Conservation (phyloP, 2,329 filamentous ascomycete species). For the Colletotrichum eleusines region DNA sequence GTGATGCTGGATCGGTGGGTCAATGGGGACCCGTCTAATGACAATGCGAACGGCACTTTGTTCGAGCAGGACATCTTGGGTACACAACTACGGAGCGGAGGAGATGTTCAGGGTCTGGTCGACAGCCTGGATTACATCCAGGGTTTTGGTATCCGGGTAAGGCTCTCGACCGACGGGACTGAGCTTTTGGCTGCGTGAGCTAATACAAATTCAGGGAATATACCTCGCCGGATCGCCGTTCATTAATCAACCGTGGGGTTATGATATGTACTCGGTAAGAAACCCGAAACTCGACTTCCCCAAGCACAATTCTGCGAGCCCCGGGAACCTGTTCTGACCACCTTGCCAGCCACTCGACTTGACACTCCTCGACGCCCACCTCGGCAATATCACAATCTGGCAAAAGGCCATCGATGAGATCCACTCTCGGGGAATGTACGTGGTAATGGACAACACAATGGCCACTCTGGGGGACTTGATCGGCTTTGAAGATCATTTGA, state of each 20-base stretch:
- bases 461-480: constrained; percentile 74
- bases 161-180: neutral
- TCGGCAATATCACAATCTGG: constrained; percentile 69
- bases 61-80: constrained; percentile 71
- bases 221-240: constrained; percentile 73
- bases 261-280: constrained; percentile 64
- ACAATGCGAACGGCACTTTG: constrained; percentile 70
- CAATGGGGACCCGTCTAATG: constrained; percentile 73
- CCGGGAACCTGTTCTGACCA: neutral
- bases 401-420: constrained; percentile 68
- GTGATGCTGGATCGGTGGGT: constrained; percentile 73
- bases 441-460: constrained; percentile 74
- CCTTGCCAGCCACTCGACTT: neutral
- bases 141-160: neutral
- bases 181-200: neutral
- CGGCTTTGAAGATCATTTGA: constrained; percentile 71
- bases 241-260: constrained; percentile 73
- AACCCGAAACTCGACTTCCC: neutral
- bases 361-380: constrained; percentile 58
- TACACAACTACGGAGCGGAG: constrained; percentile 58
- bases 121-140: neutral
- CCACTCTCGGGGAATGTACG: constrained; percentile 71
- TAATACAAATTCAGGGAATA: constrained; percentile 68
- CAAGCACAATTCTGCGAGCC: neutral
- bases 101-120: neutral